Base-by-base conservation (phyloP, 2,329 filamentous ascomycete genomes). In the Talaromyces sp. region DNA sequence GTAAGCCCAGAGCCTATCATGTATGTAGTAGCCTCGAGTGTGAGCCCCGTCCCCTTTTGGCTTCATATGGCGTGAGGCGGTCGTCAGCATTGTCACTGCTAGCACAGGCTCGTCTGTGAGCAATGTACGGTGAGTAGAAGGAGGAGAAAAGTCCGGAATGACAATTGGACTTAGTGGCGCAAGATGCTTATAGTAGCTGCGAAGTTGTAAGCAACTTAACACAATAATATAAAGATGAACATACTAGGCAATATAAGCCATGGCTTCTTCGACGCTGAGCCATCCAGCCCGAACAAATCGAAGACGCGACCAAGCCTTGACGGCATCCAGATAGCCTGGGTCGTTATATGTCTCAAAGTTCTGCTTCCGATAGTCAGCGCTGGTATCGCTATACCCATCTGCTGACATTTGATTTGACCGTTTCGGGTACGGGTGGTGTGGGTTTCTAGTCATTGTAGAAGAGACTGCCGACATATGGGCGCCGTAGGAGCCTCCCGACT, bases 241-340 rank as follows among this genome's bases (percentile, higher is more conserved):
- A 72, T 84, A 91, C 89, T 98, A 98, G 75, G 93, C 89, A 68
- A 99, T 91, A 73, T 98, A 98, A 50, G 90, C 88, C 76, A 98
- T 93, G 24, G 92, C 94, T 78, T 99, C 95, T 69, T 91, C 88
- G 0, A 94, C 91, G 0, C 93, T 96, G 76, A 99, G 95, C 94
- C 94, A 98, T 10, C 95, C 95, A 9, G 93, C 93, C 62, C 93
- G 88, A n/a, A 98, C 94, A 74, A 98, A 98, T 50, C 93, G 89
- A 75, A 97, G 93, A 68, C 92, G 85, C 1, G 89, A 88, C 95
- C 95, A 99, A n/a, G 92, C 90, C 72, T 87, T 88, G 66, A 97
- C 80, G 0, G 93, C 93, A 65, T 90, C 87, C 48, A 85, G 80
- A 70, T 75, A 78, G 35, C 77, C 75, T 3, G 76, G 70, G 65